A percentile compares a stretch with the other conserved stretches of the same genome.
Conservation (phyloP, 345 rosid species). For the Aethionema arabicum region DNA sequence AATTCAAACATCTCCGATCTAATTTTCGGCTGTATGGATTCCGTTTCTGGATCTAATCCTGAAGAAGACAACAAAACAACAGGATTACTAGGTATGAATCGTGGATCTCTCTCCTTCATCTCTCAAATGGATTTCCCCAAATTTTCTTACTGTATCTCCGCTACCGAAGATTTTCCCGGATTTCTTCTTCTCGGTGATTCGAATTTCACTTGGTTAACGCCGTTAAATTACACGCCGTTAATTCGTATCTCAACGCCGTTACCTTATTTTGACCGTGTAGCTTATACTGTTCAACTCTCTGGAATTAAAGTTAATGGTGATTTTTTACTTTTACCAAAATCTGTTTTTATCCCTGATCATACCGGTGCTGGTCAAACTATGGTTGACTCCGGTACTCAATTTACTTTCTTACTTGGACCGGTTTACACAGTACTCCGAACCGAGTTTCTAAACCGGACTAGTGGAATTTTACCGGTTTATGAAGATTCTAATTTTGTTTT, state of each 20-base stretch:
- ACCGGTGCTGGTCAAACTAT: slow-evolving; percentile 97
- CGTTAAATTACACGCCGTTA: slow-evolving; percentile 78
- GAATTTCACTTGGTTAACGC: slow-evolving; percentile 52
- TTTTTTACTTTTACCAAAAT: slow-evolving; percentile 55
- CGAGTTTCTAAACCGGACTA: slow-evolving; percentile 66
- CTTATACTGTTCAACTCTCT: slow-evolving; percentile 84
- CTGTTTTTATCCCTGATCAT: slow-evolving; percentile 73
- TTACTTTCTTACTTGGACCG: slow-evolving; percentile 81
- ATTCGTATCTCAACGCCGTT: slow-evolving; percentile 59
- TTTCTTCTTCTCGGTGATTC: slow-evolving; percentile 79
- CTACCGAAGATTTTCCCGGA: slow-evolving; percentile 61
- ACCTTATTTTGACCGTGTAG: slow-evolving; percentile 85
- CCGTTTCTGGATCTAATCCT: slow-evolving; percentile 61
- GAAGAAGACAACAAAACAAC: slow-evolving; percentile 68
- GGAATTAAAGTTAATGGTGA: slow-evolving; percentile 73
- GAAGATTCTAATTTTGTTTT: slow-evolving; percentile 71
- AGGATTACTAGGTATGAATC: slow-evolving; percentile 91
- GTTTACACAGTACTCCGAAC: slow-evolving; percentile 60
- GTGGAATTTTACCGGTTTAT: slow-evolving; percentile 46
- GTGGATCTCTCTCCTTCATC: slow-evolving; percentile 78
- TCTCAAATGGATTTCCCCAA: slow-evolving; percentile 77
- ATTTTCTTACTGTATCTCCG: slow-evolving; percentile 90
- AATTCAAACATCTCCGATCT: slow-evolving; percentile 44
- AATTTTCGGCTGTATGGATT: slow-evolving; percentile 87
- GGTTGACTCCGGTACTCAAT: slow-evolving; percentile 95